Evolutionary conservation across 83 land plant genomes (phyloP), one percentile per base, ranked within the genome.

Genomic region (Isoetes engelmannii): DNA sequence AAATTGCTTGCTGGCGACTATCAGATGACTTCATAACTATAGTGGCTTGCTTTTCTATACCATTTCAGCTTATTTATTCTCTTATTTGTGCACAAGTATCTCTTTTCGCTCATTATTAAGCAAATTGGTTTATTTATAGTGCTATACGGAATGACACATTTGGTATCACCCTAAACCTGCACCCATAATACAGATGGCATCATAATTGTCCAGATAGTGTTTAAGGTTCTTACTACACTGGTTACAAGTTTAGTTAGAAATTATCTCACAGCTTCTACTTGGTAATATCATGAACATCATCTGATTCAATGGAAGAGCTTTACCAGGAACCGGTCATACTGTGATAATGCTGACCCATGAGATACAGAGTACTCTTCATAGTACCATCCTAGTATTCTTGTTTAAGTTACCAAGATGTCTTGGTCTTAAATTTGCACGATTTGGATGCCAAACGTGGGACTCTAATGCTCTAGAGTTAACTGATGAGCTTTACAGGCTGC

Each of bases 101-200:
- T 95, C 98, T 8, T 94, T 86, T 74, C 84, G 88, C 79, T 92
- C 96, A 87, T 94, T 9, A 72, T 94, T 4, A 73, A 84, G 47
- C 93, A 90, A 78, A 90, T 94, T 72, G 89, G 92, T 9, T 88
- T 92, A 54, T 94, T 94, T 83, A 94, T 94, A 44, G 87, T 94
- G 53, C 80, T 94, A 5, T 94, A 96, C 75, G 98, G 97, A 4
- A 28, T 86, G 73, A 94, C 98, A 48, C 98, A 94, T 69, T 72
- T 90, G 67, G 72, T 90, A 50, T 81, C 65, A n/a, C n/a, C 66
- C 82, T 84, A 87, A 88, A 82, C 96, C 4, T 86, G 85, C 55
- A 85, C 76, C 4, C 82, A 81, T 3, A 96, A 86, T 55, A 72
- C 92, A 0, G 85, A 81, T 55, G 81, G 78, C n/a, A 73, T 94